These are phyloP conservation scores for Iris pallida DNA, from an alignment of 116 monocot genomes.

Conservation along the genomic window DNA sequence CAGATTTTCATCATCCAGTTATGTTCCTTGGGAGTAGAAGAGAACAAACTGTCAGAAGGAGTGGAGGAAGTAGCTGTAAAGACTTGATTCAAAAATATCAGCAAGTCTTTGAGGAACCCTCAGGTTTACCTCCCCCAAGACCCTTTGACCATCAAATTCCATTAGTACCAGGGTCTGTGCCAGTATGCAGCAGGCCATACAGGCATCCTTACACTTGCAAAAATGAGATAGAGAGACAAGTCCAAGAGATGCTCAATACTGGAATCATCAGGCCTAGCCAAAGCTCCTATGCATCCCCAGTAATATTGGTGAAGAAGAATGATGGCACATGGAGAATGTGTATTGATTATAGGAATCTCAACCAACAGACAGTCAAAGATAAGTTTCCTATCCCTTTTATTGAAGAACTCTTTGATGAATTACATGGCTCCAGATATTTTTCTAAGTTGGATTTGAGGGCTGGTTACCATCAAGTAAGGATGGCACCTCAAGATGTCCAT, in stretches of 20 bases:
- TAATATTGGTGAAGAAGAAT: not conserved
- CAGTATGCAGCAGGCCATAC: not conserved
- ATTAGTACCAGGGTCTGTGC: too few species aligned
- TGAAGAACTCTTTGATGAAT: constrained; percentile 8
- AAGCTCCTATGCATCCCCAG: not conserved
- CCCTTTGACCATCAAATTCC: too few species aligned
- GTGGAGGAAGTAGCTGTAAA: too few species aligned
- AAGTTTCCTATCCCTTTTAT: not conserved
- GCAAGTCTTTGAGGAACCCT: too few species aligned
- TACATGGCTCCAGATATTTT: not conserved
- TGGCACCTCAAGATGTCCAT: not conserved
- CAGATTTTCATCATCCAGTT: too few species aligned
- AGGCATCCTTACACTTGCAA: not conserved
- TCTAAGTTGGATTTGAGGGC: not conserved
- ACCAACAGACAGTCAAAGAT: not conserved
- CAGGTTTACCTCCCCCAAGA: too few species aligned
- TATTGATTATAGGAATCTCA: not conserved
- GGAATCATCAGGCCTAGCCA: constrained; percentile 3
- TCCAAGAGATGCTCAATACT: not conserved
- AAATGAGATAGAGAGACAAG: not conserved
- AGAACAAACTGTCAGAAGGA: too few species aligned
- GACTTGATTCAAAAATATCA: too few species aligned
- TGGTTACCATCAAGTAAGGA: not conserved
- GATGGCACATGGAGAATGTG: constrained; percentile 1
- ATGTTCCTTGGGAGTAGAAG: too few species aligned